Evolutionary conservation across 1,139 yeast species (phyloP).

Genomic region (Lodderomyces beijingensis): DNA sequence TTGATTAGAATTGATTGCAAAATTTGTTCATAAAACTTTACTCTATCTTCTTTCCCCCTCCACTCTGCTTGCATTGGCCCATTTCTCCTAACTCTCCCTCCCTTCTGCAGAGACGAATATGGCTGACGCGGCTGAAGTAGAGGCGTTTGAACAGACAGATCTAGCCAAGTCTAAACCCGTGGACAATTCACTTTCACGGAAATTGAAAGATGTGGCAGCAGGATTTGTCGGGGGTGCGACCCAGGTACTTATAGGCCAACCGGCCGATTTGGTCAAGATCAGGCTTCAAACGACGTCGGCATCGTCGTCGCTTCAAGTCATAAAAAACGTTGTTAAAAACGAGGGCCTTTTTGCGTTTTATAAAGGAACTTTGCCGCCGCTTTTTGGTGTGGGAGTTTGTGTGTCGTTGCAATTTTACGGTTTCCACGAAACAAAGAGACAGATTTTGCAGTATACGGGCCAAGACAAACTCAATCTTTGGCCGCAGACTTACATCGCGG

Average conservation of each 20-base stretch:
- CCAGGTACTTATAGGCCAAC: constrained; percentile 73
- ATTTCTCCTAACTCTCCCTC: too few species aligned
- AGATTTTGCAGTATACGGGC: constrained; percentile 31
- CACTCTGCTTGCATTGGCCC: too few species aligned
- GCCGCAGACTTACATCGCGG: constrained; percentile 67
- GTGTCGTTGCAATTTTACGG: constrained; percentile 74
- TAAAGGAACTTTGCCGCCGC: constrained; percentile 45
- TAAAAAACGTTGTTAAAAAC: constrained; percentile 49
- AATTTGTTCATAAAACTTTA: too few species aligned
- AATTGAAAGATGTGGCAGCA: constrained; percentile 56
- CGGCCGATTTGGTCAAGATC: constrained; percentile 66
- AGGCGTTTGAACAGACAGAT: constrained; percentile 4
- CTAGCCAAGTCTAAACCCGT: constrained; percentile 14
- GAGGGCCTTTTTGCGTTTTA: constrained; percentile 66
- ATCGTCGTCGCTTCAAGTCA: constrained; percentile 43
- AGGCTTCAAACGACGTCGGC: constrained; percentile 51
- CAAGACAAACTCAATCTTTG: constrained; percentile 41
- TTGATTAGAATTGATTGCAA: too few species aligned
- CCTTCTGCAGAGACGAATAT: too few species aligned
- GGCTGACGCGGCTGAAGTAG: constrained; percentile 8
- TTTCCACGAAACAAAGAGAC: constrained; percentile 72
- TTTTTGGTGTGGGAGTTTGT: constrained; percentile 65
- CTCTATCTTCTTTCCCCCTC: too few species aligned
- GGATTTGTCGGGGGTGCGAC: constrained; percentile 56
- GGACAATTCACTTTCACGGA: constrained; percentile 52